Conservation (phyloP, 2,329 filamentous ascomycete genomes). For the Pseudogymnoascus sp. region DNA sequence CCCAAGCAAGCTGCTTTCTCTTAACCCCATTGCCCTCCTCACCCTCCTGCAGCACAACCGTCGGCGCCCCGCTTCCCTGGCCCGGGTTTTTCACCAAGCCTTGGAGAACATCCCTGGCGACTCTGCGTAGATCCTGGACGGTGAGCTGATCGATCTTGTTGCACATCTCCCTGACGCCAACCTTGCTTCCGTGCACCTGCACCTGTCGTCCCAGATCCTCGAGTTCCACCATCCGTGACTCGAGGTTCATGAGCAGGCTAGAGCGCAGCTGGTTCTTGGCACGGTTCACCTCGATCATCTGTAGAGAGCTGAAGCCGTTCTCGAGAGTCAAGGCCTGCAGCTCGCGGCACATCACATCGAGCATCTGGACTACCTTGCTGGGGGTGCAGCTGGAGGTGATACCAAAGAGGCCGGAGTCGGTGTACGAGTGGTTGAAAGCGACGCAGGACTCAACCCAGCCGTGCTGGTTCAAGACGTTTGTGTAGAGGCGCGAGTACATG, state of each 20-base stretch:
- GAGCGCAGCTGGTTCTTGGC: conserved; percentile 96
- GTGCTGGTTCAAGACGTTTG: conserved; percentile 94
- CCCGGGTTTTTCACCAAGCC: conserved; percentile 71
- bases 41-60: conserved; percentile 89
- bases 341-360: conserved; percentile 92
- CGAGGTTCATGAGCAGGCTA: conserved; percentile 91
- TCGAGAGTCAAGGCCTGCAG: conserved; percentile 71
- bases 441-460: conserved; percentile 95
- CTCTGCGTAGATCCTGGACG: conserved; percentile 70
- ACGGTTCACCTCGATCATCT: conserved; percentile 71
- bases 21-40: conserved; percentile 55
- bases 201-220: conserved; percentile 93
- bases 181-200: conserved; percentile 90
- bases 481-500: conserved; percentile 98
- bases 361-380: conserved; percentile 69
- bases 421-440: conserved; percentile 96
- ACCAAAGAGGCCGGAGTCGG: conserved; percentile 89
- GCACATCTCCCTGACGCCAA: conserved; percentile 92
- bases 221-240: conserved; percentile 93
- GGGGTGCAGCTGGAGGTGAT: conserved; percentile 84
- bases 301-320: conserved; percentile 64
- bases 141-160: conserved; percentile 74
- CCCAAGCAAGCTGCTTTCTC: conserved; percentile 68
- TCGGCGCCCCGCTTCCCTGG: conserved; percentile 76
- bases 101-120: conserved; percentile 70